Conservation (phyloP, 768 basidiomycete genomes). For the Leccinum subgranulosum region DNA sequence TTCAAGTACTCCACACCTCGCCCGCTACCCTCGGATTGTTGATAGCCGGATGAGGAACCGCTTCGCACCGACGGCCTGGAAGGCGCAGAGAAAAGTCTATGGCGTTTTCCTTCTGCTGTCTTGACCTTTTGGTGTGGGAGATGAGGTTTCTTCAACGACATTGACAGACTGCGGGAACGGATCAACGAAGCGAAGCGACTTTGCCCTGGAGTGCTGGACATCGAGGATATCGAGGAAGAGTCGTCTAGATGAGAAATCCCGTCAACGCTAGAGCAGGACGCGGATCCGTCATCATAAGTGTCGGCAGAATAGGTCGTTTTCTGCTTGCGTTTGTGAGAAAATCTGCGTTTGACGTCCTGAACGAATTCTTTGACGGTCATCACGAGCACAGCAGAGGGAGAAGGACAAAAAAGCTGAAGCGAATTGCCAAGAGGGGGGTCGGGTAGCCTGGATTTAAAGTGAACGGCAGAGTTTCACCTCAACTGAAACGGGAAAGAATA, state of each 20-base stretch:
- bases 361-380: slow-evolving; percentile 32
- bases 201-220: slow-evolving; percentile 1
- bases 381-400: neutral
- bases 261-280: slow-evolving; percentile 14
- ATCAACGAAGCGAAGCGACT: slow-evolving; percentile 11
- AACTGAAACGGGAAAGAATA: neutral
- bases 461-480: neutral
- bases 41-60: neutral
- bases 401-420: neutral
- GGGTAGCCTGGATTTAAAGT: neutral
- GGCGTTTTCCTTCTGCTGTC: slow-evolving; percentile 7
- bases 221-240: slow-evolving; percentile 17
- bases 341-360: slow-evolving; percentile 31
- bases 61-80: neutral
- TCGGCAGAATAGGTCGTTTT: slow-evolving; percentile 11
- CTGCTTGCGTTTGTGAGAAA: slow-evolving; percentile 26
- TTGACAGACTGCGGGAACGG: slow-evolving; percentile 13
- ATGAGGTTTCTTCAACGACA: slow-evolving; percentile 1
- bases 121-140: slow-evolving; percentile 8
- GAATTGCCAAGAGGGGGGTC: neutral
- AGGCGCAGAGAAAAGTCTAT: slow-evolving; percentile 18
- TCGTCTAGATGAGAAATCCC: slow-evolving; percentile 1
- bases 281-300: slow-evolving; percentile 9
- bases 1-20: slow-evolving; percentile 4
- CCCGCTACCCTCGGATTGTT: neutral